Conservation (phyloP, 2,329 filamentous ascomycete genomes). For the Penicillium sp. region DNA sequence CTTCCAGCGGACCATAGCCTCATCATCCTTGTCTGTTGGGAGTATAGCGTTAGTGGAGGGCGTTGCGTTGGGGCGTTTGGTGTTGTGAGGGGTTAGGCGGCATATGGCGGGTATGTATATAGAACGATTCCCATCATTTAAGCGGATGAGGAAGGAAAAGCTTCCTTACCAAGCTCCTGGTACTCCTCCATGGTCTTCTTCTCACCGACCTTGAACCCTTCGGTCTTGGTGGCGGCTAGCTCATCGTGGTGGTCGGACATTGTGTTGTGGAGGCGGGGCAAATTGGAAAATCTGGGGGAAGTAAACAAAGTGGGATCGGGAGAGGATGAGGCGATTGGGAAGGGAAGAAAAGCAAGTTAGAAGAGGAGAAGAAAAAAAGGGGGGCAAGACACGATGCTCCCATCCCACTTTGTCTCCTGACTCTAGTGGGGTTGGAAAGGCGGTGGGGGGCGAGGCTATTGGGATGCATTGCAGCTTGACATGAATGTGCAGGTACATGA, state of each 20-base stretch:
- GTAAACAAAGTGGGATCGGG: conserved; percentile 4
- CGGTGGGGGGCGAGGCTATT: conserved; percentile 33
- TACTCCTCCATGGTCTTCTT: conserved; percentile 98
- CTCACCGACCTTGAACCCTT: conserved; percentile 97
- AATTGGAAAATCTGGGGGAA: conserved; percentile 5
- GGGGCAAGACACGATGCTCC: conserved; percentile 3
- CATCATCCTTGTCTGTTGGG: conserved; percentile 67
- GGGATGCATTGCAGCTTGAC: conserved; percentile 10
- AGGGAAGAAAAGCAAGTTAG: conserved; percentile 1
- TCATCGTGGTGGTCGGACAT: conserved; percentile 74
- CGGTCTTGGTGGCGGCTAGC: conserved; percentile 79
- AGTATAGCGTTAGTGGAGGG: background rate
- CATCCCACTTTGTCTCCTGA: conserved; percentile 20
- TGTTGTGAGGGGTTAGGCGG: background rate
- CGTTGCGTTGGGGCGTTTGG: background rate
- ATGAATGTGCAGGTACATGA: background rate
- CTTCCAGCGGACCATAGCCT: conserved; percentile 97
- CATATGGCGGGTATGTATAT: background rate
- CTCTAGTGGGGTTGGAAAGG: conserved; percentile 32
- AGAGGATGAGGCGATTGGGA: conserved; percentile 1
- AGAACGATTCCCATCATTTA: background rate
- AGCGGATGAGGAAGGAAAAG: background rate
- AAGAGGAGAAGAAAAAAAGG: conserved; percentile 8
- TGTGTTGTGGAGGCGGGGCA: conserved; percentile 31
- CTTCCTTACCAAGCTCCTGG: conserved; percentile 79